Evolutionary conservation across 2,329 filamentous ascomycete species (phyloP).

Genomic region (Juglanconis sp.): DNA sequence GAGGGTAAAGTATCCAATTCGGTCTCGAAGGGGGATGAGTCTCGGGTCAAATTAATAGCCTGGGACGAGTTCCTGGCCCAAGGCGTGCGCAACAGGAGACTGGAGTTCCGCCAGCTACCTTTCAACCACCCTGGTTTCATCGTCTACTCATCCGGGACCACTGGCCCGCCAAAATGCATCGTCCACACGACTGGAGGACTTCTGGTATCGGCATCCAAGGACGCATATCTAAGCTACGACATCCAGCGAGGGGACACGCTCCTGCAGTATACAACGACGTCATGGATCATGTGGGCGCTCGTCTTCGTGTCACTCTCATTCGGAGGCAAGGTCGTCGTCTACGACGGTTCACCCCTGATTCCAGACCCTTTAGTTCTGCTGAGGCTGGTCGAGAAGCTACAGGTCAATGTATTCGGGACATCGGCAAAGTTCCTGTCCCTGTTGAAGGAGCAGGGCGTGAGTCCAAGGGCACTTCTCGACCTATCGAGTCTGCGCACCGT

Average conservation of each 20-base stretch:
- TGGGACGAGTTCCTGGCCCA: background rate
- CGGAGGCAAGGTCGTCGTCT: slow-evolving; percentile 18
- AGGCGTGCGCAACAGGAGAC: background rate
- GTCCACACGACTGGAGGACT: slow-evolving; percentile 71
- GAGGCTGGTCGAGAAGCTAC: slow-evolving; percentile 1
- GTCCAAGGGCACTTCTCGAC: slow-evolving; percentile 60
- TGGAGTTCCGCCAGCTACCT: slow-evolving; percentile 2
- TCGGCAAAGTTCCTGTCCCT: slow-evolving; percentile 42
- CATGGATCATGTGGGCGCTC: slow-evolving; percentile 77
- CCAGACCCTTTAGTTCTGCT: slow-evolving; percentile 11
- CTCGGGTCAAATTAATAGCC: background rate
- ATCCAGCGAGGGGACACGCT: slow-evolving; percentile 35
- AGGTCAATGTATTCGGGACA: slow-evolving; percentile 32
- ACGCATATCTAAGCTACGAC: slow-evolving; percentile 52
- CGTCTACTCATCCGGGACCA: slow-evolving; percentile 78
- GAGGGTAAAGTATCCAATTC: too few relatives aligned
- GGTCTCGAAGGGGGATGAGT: background rate
- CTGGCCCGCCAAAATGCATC: slow-evolving; percentile 80
- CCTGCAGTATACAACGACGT: slow-evolving; percentile 63
- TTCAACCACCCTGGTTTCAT: slow-evolving; percentile 43
- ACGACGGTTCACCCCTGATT: slow-evolving; percentile 21
- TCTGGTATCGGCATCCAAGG: slow-evolving; percentile 55
- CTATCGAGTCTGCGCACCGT: slow-evolving; percentile 60
- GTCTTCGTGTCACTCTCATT: slow-evolving; percentile 14
- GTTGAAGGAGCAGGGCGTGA: slow-evolving; percentile 50